Evolutionary conservation across 495 filamentous ascomycete species (phyloP).

Genomic region (Umbilicaria muhlenbergii): DNA sequence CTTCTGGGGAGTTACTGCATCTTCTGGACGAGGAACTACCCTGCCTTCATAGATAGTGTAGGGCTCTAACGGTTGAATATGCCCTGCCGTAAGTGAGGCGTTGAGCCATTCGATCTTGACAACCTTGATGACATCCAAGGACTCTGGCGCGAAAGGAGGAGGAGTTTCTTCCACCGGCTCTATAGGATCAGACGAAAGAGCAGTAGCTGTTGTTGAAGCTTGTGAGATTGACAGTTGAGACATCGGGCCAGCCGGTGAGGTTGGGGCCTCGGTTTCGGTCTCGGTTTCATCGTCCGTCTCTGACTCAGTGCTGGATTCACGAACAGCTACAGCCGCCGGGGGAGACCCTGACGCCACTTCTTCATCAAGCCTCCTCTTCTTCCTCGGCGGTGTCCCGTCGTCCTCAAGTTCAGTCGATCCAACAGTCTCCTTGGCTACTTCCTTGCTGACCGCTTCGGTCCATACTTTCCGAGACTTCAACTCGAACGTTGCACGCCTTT

Average conservation of each 20-base stretch:
- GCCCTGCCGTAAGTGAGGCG: constrained; percentile 36
- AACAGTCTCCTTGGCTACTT: neutral
- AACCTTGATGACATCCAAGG: constrained; percentile 38
- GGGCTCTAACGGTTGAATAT: constrained; percentile 37
- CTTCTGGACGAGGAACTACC: constrained; percentile 15
- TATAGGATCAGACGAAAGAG: neutral
- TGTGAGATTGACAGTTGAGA: constrained; percentile 7
- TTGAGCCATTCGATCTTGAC: constrained; percentile 65
- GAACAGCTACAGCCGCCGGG: neutral
- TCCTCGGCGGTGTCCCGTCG: constrained; percentile 13
- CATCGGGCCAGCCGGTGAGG: neutral
- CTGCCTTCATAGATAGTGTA: constrained; percentile 52
- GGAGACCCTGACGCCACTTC: neutral
- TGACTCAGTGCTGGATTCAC: neutral
- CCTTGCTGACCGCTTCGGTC: constrained; percentile 35
- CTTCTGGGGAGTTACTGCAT: neutral
- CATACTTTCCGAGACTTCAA: constrained; percentile 47
- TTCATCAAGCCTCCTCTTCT: constrained; percentile 19
- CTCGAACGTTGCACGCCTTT: constrained; percentile 61
- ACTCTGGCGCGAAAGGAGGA: neutral
- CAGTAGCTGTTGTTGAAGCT: neutral
- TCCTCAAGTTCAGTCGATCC: neutral
- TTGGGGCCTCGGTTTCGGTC: neutral
- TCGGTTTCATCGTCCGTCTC: constrained; percentile 3
- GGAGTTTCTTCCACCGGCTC: neutral